Conservation (phyloP, 345 rosid species). For the Hibiscus mutabilis region DNA sequence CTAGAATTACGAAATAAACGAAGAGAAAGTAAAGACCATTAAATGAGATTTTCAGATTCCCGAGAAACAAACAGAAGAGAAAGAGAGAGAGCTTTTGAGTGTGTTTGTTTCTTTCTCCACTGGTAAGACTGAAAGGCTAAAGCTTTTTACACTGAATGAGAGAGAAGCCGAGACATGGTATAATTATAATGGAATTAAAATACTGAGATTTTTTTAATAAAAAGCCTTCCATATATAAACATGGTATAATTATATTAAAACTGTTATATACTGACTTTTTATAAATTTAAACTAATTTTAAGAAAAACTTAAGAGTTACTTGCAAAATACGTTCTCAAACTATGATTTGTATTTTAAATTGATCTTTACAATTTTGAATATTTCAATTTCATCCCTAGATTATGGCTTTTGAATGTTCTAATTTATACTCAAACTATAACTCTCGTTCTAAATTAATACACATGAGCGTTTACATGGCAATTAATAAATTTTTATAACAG, state of each 20-base stretch:
- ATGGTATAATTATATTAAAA: neutral
- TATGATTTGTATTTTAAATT: too few relatives aligned
- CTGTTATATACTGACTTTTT: neutral
- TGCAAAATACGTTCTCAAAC: too few relatives aligned
- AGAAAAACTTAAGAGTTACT: too few relatives aligned
- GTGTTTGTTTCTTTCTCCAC: neutral
- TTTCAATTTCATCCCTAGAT: too few relatives aligned
- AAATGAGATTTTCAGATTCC: slow-evolving; percentile 6
- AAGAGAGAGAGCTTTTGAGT: neutral
- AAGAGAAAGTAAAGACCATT: neutral
- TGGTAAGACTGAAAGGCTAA: neutral
- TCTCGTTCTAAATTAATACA: too few relatives aligned
- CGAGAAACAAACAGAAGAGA: neutral
- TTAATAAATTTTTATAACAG: too few relatives aligned
- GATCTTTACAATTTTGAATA: too few relatives aligned
- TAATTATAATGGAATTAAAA: neutral
- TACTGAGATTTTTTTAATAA: neutral
- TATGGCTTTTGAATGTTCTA: too few relatives aligned
- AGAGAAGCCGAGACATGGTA: neutral
- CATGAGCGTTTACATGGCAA: too few relatives aligned
- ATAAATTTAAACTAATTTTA: too few relatives aligned
- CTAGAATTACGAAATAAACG: neutral
- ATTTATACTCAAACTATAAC: too few relatives aligned
- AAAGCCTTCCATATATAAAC: neutral
- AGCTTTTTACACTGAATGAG: neutral